Percentiles rank a stretch among this genome's conserved stretches.
Conservation (phyloP, 164 flowering plant species). For the Aristolochia contorta region DNA sequence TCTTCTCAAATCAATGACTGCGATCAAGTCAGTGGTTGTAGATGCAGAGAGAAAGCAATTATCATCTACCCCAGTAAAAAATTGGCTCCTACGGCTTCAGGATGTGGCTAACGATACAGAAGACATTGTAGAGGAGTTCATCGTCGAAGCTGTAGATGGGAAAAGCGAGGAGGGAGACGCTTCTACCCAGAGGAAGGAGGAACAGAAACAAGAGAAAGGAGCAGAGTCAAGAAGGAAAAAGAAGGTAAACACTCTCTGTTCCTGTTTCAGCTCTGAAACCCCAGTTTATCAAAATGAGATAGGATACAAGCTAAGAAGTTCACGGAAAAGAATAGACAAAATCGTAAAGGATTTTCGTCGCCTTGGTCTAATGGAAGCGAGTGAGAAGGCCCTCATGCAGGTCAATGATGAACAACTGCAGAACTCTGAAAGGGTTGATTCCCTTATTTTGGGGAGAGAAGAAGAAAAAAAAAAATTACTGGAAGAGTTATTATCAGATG, state of each 20-base stretch:
- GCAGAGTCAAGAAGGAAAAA: too few species aligned
- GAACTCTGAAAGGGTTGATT: too few species aligned
- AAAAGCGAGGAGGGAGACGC: background rate
- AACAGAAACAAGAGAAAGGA: too few species aligned
- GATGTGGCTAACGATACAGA: background rate
- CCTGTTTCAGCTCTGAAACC: background rate
- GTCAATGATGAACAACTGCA: too few species aligned
- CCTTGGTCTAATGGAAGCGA: too few species aligned
- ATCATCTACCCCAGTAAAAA: background rate
- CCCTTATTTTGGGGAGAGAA: slow-evolving; percentile 2
- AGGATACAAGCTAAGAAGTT: background rate
- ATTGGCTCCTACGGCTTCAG: background rate
- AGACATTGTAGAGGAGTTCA: background rate
- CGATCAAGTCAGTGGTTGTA: background rate
- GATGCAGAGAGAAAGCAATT: slow-evolving; percentile 5
- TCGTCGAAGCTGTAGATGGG: too few species aligned
- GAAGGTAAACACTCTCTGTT: background rate
- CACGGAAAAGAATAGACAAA: background rate
- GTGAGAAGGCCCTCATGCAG: too few species aligned
- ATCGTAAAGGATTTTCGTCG: slow-evolving; percentile 1
- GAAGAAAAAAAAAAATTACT: background rate
- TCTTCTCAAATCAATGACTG: too few species aligned
- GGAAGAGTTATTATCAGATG: background rate
- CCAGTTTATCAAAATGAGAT: background rate
- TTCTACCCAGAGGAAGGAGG: background rate